Conservation (phyloP, 805 yeast species). For the Zygosaccharomyces lentus region DNA sequence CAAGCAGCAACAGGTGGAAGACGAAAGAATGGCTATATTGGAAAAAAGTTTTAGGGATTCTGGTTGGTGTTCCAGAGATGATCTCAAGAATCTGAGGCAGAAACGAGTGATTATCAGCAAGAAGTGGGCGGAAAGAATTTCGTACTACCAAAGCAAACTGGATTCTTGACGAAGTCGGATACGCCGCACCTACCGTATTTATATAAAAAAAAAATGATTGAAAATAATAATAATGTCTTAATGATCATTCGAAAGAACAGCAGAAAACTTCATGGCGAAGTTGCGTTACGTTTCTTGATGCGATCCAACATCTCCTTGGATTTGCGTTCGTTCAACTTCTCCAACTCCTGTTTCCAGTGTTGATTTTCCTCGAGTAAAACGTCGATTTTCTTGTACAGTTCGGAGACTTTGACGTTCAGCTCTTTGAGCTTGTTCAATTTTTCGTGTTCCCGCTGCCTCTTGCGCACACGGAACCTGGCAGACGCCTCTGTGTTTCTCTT, state of each 20-base stretch:
- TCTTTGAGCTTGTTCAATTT: constrained; percentile 20
- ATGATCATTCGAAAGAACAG: neutral
- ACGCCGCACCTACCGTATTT: neutral
- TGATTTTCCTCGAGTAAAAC: constrained; percentile 27
- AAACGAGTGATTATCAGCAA: constrained; percentile 28
- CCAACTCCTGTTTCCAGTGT: constrained; percentile 29
- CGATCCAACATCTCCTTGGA: constrained; percentile 26
- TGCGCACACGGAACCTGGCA: constrained; percentile 76
- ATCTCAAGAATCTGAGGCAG: constrained; percentile 22
- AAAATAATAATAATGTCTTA: constrained; percentile 1
- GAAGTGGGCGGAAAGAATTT: constrained; percentile 33
- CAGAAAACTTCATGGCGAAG: constrained; percentile 1
- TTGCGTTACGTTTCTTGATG: constrained; percentile 23
- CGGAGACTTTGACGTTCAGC: constrained; percentile 20
- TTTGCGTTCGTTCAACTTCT: constrained; percentile 27
- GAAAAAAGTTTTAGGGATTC: constrained; percentile 24
- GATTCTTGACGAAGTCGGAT: constrained; percentile 9
- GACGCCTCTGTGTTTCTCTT: constrained; percentile 79
- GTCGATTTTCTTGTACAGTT: constrained; percentile 23
- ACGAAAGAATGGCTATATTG: constrained; percentile 25
- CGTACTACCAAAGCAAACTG: constrained; percentile 23
- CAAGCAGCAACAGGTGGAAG: constrained; percentile 29
- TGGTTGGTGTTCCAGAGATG: constrained; percentile 32
- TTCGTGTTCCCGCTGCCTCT: constrained; percentile 26
- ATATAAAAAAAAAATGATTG: neutral